Percentiles rank a stretch among this genome's conserved stretches.
Conservation (phyloP, 2,329 filamentous ascomycete genomes). For the Pseudogymnoascus sp. region DNA sequence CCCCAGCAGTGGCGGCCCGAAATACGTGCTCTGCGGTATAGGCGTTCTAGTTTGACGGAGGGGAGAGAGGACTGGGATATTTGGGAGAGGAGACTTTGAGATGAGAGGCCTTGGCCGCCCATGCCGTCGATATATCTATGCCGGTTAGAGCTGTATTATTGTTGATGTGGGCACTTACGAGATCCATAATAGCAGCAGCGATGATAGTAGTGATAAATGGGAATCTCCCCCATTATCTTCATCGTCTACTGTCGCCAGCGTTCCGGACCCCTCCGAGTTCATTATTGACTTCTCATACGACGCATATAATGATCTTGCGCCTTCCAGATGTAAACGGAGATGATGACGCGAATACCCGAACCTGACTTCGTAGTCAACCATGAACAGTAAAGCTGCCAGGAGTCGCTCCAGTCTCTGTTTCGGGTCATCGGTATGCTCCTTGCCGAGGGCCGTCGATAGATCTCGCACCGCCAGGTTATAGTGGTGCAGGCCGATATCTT, state of each 20-base stretch:
- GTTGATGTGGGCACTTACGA: neutral
- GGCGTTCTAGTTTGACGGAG: neutral
- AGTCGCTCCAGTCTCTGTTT: slow-evolving; percentile 6
- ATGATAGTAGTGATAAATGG: neutral
- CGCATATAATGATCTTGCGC: neutral
- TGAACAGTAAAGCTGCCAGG: neutral
- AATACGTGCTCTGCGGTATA: slow-evolving; percentile 6
- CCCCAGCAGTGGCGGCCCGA: neutral
- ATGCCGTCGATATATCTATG: neutral
- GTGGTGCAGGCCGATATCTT: neutral
- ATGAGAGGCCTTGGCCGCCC: neutral
- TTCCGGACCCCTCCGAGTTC: neutral
- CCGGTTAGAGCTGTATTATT: neutral
- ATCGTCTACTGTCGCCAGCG: neutral
- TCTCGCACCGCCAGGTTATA: neutral
- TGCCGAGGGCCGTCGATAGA: neutral
- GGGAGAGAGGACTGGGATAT: slow-evolving; percentile 4
- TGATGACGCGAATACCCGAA: slow-evolving; percentile 5
- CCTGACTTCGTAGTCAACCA: neutral
- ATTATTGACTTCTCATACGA: slow-evolving; percentile 1
- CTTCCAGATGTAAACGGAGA: neutral
- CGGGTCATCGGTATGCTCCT: slow-evolving; percentile 5
- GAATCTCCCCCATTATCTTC: neutral
- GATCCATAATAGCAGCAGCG: neutral
- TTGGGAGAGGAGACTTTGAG: neutral